phyloP scores from a whole-genome alignment of 768 basidiomycete genomes.

The Paxillus rubicundulus region DNA sequence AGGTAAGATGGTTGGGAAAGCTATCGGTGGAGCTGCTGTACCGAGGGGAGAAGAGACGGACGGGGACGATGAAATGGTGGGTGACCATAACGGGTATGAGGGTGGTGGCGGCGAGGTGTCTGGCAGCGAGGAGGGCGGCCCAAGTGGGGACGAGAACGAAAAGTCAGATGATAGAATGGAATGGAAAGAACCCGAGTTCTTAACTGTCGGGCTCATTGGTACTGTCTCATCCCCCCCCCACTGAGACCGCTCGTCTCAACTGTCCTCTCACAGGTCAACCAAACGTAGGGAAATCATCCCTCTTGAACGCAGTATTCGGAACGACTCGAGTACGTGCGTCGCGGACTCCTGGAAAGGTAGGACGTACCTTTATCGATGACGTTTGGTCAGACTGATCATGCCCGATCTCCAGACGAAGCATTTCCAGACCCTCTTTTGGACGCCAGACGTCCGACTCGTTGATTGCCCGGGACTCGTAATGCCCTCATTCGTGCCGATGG shows the following conservation, averaged over 20 bases:
- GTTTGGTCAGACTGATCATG: neutral
- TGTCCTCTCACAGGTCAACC: constrained; percentile 63
- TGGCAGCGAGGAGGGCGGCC: constrained; percentile 16
- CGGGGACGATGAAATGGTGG: neutral
- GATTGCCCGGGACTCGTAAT: constrained; percentile 96
- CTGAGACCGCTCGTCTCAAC: neutral
- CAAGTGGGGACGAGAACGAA: constrained; percentile 12
- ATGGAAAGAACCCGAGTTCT: constrained; percentile 48
- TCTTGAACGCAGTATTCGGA: constrained; percentile 90
- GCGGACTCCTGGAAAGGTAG: constrained; percentile 82
- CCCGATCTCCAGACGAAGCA: constrained; percentile 71
- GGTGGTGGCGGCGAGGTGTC: constrained; percentile 11
- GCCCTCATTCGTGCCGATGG: constrained; percentile 80
- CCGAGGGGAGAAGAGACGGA: constrained; percentile 27
- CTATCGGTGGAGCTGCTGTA: constrained; percentile 42
- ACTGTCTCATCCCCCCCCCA: constrained; percentile 12
- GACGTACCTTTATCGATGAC: neutral
- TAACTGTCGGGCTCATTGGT: constrained; percentile 86
- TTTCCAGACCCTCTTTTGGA: constrained; percentile 92
- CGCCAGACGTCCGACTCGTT: constrained; percentile 79
- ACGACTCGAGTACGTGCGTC: constrained; percentile 75
- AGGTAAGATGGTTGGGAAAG: constrained; percentile 42
- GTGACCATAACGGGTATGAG: constrained; percentile 23
- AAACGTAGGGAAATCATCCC: constrained; percentile 92
- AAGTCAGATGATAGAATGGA: constrained; percentile 7